Conservation (phyloP, 2,329 filamentous ascomycete species). For the Plenodomus biglobosus region DNA sequence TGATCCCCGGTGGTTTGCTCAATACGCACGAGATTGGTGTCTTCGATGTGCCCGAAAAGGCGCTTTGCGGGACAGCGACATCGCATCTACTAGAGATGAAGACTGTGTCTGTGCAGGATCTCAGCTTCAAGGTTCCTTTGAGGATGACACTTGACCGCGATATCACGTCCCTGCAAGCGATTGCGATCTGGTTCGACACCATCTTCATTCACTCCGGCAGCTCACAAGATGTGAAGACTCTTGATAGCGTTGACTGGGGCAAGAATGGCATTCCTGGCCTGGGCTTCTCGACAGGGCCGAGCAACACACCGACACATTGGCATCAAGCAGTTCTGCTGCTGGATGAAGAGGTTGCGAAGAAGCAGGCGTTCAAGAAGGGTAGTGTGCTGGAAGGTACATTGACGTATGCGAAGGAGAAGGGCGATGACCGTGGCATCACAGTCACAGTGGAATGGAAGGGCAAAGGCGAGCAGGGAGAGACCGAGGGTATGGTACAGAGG, state of each 20-base stretch:
- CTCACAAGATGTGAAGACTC: conserved; percentile 31
- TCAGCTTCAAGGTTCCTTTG: conserved; percentile 74
- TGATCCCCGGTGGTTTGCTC: conserved; percentile 79
- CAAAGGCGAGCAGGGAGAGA: conserved; percentile 28
- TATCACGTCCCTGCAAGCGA: conserved; percentile 76
- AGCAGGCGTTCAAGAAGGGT: conserved; percentile 52
- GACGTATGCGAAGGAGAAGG: conserved; percentile 65
- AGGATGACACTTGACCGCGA: conserved; percentile 61
- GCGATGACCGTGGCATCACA: conserved; percentile 45
- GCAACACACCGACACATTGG: conserved; percentile 82
- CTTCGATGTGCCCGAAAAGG: conserved; percentile 34
- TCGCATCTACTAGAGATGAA: conserved; percentile 80
- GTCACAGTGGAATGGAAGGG: conserved; percentile 45
- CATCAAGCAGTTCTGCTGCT: conserved; percentile 77
- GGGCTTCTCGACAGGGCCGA: conserved; percentile 87
- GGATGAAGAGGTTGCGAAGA: conserved; percentile 57
- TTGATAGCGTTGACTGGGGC: conserved; percentile 64
- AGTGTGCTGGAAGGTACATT: conserved; percentile 69
- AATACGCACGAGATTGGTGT: conserved; percentile 56
- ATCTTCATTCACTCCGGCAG: conserved; percentile 70
- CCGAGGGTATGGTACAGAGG: conserved; percentile 37
- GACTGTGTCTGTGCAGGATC: conserved; percentile 68
- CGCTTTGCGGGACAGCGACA: conserved; percentile 55
- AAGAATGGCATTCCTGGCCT: conserved; percentile 60
- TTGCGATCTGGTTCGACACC: conserved; percentile 90